Conservation (phyloP, 139 green algal species). For the Chlorella sp. region DNA sequence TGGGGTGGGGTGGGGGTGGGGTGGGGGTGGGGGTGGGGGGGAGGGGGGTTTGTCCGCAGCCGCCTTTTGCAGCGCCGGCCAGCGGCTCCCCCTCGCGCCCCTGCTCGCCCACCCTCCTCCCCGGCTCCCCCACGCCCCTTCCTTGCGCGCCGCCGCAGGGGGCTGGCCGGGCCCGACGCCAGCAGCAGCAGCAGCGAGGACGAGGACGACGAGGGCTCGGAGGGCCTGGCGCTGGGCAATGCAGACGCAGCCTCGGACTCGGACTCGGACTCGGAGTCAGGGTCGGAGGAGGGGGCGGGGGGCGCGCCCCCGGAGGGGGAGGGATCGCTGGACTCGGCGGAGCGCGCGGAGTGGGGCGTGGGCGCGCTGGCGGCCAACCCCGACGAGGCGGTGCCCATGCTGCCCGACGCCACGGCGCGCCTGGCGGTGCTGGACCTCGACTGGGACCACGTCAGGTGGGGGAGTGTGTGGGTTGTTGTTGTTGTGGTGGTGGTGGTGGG, state of each 20-base stretch:
- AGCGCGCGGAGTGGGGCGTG: conserved; percentile 67
- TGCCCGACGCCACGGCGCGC: conserved; percentile 42
- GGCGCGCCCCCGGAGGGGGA: conserved; percentile 23
- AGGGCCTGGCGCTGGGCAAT: too few species aligned
- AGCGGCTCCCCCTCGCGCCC: too few species aligned
- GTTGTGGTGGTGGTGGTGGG: too few species aligned
- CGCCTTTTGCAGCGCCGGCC: too few species aligned
- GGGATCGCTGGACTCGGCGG: conserved; percentile 22
- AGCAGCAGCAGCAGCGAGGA: conserved; percentile 42
- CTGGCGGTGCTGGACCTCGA: conserved; percentile 92
- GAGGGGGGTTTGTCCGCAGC: too few species aligned
- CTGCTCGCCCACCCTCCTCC: too few species aligned
- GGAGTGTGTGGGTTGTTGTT: too few species aligned
- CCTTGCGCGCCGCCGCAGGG: conserved; percentile 41
- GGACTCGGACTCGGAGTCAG: too few species aligned
- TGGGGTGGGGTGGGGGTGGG: too few species aligned
- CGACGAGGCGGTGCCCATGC: conserved; percentile 48
- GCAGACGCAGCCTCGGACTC: too few species aligned
- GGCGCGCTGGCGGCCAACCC: conserved; percentile 76
- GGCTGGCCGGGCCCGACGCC: conserved; percentile 30
- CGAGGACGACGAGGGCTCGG: not conserved
- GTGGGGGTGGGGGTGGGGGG: too few species aligned
- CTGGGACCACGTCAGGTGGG: conserved; percentile 86
- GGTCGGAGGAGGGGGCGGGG: conserved; percentile 25
- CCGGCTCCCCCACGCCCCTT: too few species aligned